Conservation (phyloP, 257 asterid species). For the Echium plantagineum region DNA sequence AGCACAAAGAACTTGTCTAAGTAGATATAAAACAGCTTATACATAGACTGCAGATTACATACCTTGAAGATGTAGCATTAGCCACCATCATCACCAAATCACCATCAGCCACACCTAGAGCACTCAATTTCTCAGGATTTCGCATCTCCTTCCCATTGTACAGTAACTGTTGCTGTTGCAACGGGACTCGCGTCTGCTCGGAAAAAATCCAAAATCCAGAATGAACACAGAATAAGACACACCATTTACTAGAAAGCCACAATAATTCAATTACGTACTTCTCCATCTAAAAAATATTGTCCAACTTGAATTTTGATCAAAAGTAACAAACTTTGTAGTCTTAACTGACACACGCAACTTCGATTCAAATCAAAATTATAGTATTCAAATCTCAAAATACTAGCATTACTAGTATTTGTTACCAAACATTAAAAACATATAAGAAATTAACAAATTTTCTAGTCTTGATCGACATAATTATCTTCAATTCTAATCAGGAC, state of each 20-base stretch:
- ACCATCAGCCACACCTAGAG: slow-evolving; percentile 67
- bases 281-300: background rate
- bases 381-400: too few relatives aligned
- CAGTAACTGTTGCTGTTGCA: slow-evolving; percentile 82
- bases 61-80: slow-evolving; percentile 48
- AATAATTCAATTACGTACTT: too few relatives aligned
- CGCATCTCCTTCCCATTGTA: slow-evolving; percentile 71
- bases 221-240: background rate
- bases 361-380: too few relatives aligned
- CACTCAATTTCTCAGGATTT: slow-evolving; percentile 67
- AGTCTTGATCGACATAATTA: too few relatives aligned
- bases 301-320: too few relatives aligned
- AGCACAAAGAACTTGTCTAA: too few relatives aligned
- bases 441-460: too few relatives aligned
- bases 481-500: too few relatives aligned
- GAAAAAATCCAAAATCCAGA: slow-evolving; percentile 11
- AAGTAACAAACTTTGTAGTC: too few relatives aligned
- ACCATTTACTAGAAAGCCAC: background rate
- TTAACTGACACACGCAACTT: too few relatives aligned
- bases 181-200: slow-evolving; percentile 66
- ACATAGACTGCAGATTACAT: slow-evolving; percentile 5
- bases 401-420: too few relatives aligned
- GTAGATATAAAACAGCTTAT: background rate
- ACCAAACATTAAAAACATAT: too few relatives aligned
- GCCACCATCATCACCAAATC: slow-evolving; percentile 91